Evolutionary conservation across 176 grass and related monocot species (phyloP).

Genomic region (Aegilops longissima): DNA sequence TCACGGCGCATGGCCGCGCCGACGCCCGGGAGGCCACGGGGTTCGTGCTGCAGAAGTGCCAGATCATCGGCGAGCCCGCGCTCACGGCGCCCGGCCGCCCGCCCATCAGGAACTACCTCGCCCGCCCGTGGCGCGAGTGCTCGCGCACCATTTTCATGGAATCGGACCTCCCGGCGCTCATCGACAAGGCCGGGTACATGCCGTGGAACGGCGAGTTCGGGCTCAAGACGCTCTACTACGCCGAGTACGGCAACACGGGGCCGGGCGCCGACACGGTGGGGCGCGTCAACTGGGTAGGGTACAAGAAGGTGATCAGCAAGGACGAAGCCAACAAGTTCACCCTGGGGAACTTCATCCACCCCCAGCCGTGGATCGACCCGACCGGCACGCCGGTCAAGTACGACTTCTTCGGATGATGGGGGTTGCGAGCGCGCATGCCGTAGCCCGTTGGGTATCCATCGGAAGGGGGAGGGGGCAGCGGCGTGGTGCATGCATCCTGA

Average conservation of each 20-base stretch:
- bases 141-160: slow-evolving; percentile 83
- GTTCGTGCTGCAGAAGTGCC: slow-evolving; percentile 88
- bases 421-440: neutral
- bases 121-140: slow-evolving; percentile 70
- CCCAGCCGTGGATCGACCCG: slow-evolving; percentile 53
- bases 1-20: slow-evolving; percentile 77
- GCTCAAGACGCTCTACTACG: slow-evolving; percentile 73
- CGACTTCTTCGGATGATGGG: slow-evolving; percentile 57
- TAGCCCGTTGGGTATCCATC: neutral
- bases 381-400: slow-evolving; percentile 68
- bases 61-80: slow-evolving; percentile 50
- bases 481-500: neutral
- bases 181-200: slow-evolving; percentile 71
- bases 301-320: slow-evolving; percentile 54
- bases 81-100: slow-evolving; percentile 19
- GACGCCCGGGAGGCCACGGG: slow-evolving; percentile 69
- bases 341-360: slow-evolving; percentile 62
- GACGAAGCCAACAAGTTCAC: slow-evolving; percentile 54
- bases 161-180: slow-evolving; percentile 60
- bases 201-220: slow-evolving; percentile 76
- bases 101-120: slow-evolving; percentile 61
- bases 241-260: slow-evolving; percentile 72
- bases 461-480: neutral
- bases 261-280: slow-evolving; percentile 41
- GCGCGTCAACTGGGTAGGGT: slow-evolving; percentile 63